Evolutionary conservation across 148 eudicot species (phyloP).

Genomic region (Talinum fruticosum): DNA sequence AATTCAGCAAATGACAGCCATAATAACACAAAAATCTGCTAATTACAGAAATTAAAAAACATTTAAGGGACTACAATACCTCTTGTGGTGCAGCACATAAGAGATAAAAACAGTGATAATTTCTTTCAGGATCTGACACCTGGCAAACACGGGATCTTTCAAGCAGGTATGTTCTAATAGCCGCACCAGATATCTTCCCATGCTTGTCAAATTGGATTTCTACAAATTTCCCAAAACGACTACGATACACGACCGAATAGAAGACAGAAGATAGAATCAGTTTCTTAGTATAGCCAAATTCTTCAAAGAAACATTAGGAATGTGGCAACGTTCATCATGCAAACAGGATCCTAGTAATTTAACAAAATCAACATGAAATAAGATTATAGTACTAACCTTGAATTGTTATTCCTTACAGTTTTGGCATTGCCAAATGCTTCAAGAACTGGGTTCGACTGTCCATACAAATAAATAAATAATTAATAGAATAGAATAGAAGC

Average conservation of each 20-base stretch:
- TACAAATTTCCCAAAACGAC: slow-evolving; percentile 98
- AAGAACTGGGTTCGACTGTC: slow-evolving; percentile 96
- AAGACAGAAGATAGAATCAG: slow-evolving; percentile 21
- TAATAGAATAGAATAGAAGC: too few species aligned
- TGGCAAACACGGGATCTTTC: slow-evolving; percentile 99
- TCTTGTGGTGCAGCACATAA: slow-evolving; percentile 91
- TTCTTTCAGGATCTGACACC: slow-evolving; percentile 92
- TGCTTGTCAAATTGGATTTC: slow-evolving; percentile 94
- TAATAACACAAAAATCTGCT: not conserved
- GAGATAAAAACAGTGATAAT: slow-evolving; percentile 94
- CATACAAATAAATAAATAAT: slow-evolving; percentile 13
- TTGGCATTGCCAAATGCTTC: slow-evolving; percentile 99
- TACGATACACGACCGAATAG: slow-evolving; percentile 26
- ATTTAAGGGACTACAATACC: slow-evolving; percentile 39
- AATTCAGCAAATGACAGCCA: not conserved
- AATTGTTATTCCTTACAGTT: slow-evolving; percentile 94
- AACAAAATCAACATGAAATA: not conserved
- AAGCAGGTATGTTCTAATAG: slow-evolving; percentile 85
- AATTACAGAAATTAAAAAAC: not conserved
- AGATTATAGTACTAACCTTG: slow-evolving; percentile 55
- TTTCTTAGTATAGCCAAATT: not conserved
- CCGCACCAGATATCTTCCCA: slow-evolving; percentile 97
- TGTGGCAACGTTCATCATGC: not conserved
- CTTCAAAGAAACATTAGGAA: not conserved
- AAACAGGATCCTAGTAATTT: not conserved